Evolutionary conservation across 129 eudicot genomes (phyloP), one percentile per base, ranked within the genome.

Genomic region (Chrysanthemum lavandulifolium): DNA sequence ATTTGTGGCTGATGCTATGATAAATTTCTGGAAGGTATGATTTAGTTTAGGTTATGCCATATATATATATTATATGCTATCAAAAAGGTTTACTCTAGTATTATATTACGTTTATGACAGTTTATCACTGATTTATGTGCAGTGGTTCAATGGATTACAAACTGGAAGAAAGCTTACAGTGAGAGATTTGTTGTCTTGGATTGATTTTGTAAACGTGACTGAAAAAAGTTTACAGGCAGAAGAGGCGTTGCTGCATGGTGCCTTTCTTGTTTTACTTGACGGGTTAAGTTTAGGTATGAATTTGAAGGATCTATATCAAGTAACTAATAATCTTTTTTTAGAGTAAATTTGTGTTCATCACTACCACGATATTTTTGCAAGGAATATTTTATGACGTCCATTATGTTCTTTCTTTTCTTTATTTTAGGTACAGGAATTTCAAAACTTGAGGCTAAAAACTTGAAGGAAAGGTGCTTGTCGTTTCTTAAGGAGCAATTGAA

Each of bases 111-210:
- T 56, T 50, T 25, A 16, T 69, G 36, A 31, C 1, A 29, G 68
- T 78, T 61, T n/a, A 48, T 61, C 23, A 63, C 15, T 59, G 29
- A 4, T 58, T 54, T 67, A 36, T 27, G 59, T 81, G 74, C 88
- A 93, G 99, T 90, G 97, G 99, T 95, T 90, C 81, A 90, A 90
- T 69, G 71, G 67, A 63, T 73, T 84, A 60, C 86, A 88, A 76
- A 83, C 88, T 49, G 96, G 99, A 69, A 84, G 96, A 80, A 19
- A 71, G 65, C 99, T 95, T 78, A 95, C 97, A 10, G 84, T 95
- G 31, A 88, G 99, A 73, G 99, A 95, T 73, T 93, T 95, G 53
- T 84, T 90, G 81, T 87, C 99, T 56, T 95, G 97, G 99, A 71
- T 95, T 43, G 89, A 87, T 53, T 95, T 95, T 64, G 75, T 95